These are phyloP conservation scores for Stromatinia cepivora DNA, from an alignment of 2,329 filamentous ascomycete genomes.

Conservation along the genomic window DNA sequence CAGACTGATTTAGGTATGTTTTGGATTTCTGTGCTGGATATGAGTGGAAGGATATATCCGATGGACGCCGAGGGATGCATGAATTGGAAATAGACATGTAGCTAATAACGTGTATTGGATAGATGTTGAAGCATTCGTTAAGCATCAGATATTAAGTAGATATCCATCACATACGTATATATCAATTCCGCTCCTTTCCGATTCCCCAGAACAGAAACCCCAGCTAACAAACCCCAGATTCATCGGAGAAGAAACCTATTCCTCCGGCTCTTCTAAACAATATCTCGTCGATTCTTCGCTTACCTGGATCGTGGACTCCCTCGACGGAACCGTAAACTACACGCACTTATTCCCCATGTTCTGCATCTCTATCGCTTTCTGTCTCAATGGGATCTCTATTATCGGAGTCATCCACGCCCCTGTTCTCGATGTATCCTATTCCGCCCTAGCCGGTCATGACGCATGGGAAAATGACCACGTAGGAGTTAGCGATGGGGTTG, in stretches of 20 bases:
- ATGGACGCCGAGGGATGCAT: not conserved
- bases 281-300: slow-evolving; percentile 65
- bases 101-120: slow-evolving; percentile 25
- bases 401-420: slow-evolving; percentile 74
- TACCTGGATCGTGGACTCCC: slow-evolving; percentile 76
- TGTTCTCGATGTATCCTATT: slow-evolving; percentile 68
- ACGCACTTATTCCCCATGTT: slow-evolving; percentile 81
- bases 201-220: not conserved
- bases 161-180: slow-evolving; percentile 67
- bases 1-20: slow-evolving; percentile 68
- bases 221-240: slow-evolving; percentile 51
- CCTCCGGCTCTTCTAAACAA: slow-evolving; percentile 63
- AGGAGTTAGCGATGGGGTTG: not conserved
- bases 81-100: not conserved
- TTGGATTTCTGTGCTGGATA: not conserved
- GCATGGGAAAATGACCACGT: slow-evolving; percentile 50
- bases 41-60: not conserved
- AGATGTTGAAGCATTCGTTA: slow-evolving; percentile 75
- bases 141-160: slow-evolving; percentile 54
- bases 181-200: not conserved
- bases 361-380: slow-evolving; percentile 74
- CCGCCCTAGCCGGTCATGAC: slow-evolving; percentile 63
- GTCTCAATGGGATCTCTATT: slow-evolving; percentile 58
- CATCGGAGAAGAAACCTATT: slow-evolving; percentile 76
- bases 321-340: slow-evolving; percentile 51